These are phyloP conservation scores for Pseudogymnoascus sp. DNA, from an alignment of 2,329 filamentous ascomycete species.

Conservation along the genomic window DNA sequence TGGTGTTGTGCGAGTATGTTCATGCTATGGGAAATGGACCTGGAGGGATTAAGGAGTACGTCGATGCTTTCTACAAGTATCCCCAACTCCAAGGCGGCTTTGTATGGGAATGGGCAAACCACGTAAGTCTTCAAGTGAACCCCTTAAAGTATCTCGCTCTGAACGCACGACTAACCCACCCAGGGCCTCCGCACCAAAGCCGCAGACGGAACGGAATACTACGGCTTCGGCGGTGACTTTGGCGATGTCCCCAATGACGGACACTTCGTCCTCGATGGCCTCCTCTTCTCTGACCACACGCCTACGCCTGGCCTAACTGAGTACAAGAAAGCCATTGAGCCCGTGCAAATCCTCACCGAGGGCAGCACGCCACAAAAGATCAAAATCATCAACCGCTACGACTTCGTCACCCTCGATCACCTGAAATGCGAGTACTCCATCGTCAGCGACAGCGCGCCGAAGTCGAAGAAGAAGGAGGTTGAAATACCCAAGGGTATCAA, in stretches of 20 bases:
- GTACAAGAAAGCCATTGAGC: conserved; percentile 35
- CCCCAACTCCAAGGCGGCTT: conserved; percentile 46
- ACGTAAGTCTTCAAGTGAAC: conserved; percentile 18
- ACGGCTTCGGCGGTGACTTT: conserved; percentile 39
- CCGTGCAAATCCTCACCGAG: conserved; percentile 27
- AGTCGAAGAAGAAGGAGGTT: conserved; percentile 30
- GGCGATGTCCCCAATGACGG: conserved; percentile 37
- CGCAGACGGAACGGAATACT: conserved; percentile 30
- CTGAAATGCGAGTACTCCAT: conserved; percentile 38
- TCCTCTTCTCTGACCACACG: conserved; percentile 33
- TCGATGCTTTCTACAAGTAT: conserved; percentile 45
- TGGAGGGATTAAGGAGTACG: conserved; percentile 47
- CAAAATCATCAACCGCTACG: conserved; percentile 38
- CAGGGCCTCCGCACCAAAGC: conserved; percentile 31
- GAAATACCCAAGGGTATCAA: conserved; percentile 38
- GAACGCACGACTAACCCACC: conserved; percentile 1
- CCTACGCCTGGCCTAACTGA: conserved; percentile 35
- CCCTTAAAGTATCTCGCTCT: background rate
- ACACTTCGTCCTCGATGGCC: conserved; percentile 37
- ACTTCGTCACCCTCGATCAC: conserved; percentile 45
- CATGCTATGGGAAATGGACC: conserved; percentile 53
- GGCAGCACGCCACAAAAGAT: conserved; percentile 16
- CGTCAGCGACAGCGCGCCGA: conserved; percentile 32
- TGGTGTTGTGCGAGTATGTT: conserved; percentile 32
- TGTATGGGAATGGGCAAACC: conserved; percentile 40